Evolutionary conservation across 2,329 filamentous ascomycete genomes (phyloP).

Genomic region (Alternaria conjuncta): DNA sequence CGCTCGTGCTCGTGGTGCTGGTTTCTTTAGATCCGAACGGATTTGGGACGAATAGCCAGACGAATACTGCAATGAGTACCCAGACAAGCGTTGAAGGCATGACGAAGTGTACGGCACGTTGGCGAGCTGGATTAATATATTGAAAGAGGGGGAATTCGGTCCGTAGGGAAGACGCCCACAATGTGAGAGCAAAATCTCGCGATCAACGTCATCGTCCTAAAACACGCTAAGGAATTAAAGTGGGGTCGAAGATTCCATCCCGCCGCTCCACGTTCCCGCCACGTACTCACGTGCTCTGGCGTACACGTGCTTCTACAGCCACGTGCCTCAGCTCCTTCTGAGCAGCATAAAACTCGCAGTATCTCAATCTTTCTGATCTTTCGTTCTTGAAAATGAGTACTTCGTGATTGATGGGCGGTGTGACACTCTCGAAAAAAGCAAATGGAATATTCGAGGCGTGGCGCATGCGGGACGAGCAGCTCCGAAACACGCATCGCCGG

Average conservation of each 20-base stretch:
- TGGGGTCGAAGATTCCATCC: not conserved
- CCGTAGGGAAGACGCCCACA: not conserved
- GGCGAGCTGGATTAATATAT: not conserved
- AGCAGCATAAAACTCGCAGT: not conserved
- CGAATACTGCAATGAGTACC: not conserved
- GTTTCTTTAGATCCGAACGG: not conserved
- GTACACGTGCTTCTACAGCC: no score
- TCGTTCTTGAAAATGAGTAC: not conserved
- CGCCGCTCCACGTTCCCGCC: not conserved
- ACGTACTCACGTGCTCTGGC: no score
- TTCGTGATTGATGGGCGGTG: no score
- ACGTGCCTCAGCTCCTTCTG: no score
- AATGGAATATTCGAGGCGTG: no score
- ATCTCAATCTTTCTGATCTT: not conserved
- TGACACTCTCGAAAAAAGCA: no score
- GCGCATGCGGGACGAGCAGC: no score
- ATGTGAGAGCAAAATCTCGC: not conserved
- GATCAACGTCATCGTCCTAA: no score
- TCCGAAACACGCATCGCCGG: no score
- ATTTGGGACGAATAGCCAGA: not conserved
- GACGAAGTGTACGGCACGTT: not conserved
- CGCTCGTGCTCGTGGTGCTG: not conserved
- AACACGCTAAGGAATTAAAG: no score
- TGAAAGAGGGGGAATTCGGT: not conserved
- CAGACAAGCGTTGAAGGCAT: not conserved